Base-by-base conservation (phyloP, 2,329 filamentous ascomycete species). In the Alternaria postmessia region DNA sequence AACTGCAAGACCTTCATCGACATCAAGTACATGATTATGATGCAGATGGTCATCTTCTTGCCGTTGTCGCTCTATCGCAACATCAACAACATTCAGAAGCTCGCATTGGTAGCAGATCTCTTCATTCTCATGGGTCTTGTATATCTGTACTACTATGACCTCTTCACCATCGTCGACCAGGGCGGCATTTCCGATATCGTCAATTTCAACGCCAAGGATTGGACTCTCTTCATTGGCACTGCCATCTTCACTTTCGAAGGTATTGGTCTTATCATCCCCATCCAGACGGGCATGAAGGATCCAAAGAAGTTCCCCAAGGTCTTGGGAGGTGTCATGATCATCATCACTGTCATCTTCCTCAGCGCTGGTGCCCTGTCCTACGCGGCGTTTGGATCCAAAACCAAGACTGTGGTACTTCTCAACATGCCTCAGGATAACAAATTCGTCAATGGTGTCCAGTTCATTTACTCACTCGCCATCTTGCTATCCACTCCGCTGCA, bases 181-280 rank as follows among this genome's bases (percentile, higher is more conserved):
- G 82, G 86, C 57, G 93, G 93, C 12, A 81, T 97, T 24, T 86
- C 93, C 5, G 95, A 99, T 76, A 94, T 98, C 73, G 87, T 91
- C 68, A 86, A 91, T 73, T 98, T 99, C 85, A 99, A 99, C 82
- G 80, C 90, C 41, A 88, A 91, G 62, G 90, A 93, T 77, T 99
- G 96, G 95, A 97, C 95, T 0, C 86, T 99, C 5, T 98, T 99
- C 78, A 99, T 99, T 71, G 96, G 95, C 63, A 99, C 96, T 0
- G 95, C 96, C 28, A 98, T 99, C 76, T 99, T 99, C 81, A 98
- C 95, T 0, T 99, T 98, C 75, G 95, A 99, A 77, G 95, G 95
- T 28, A 96, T 99, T 62, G 96, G 95, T 12, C 87, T 99, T 49
- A 96, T 99, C 78, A 97, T 99, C 64, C 95, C 96, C 0, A 97